Evolutionary conservation across 176 grass and related monocot species (phyloP), one percentile per base, ranked within the genome.

Genomic region (Oryza officinalis): DNA sequence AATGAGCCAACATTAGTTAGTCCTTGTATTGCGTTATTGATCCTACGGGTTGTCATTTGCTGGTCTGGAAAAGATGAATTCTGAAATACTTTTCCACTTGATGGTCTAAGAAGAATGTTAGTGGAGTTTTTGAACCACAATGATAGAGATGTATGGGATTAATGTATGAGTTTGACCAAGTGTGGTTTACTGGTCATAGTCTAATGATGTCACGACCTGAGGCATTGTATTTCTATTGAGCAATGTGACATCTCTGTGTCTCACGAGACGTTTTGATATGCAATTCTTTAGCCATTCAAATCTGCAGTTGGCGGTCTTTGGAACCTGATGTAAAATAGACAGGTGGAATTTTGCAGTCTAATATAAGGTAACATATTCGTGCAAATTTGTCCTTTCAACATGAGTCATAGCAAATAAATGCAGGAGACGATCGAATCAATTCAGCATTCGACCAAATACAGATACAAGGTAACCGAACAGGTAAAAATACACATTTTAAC

Each of bases 1-100:
- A 81, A 76, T 85, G 82, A 44, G 65, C 65, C 77, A 76, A 76
- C 65, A 32, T 4, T 85, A 71, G 72, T 43, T 85, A 76, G 65
- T 76, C 68, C 67, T 87, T 80, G 60, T 28, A 9, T 57, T 35
- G 33, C 33, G 5, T 5, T 35, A 35, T 35, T 35, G 33, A 35
- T 35, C 33, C 33, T 35, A 71, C 41, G 68, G 17, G 69, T 41
- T 69, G 75, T 27, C 47, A 63, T 67, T 27, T 32, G 50, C 38
- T 76, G 5, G 12, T 66, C 72, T 76, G 77, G 28, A 70, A 18
- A 76, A 33, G 30, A 49, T 17, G 10, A 30, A 6, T 68, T 26
- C 37, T 72, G 9, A 84, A 84, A 79, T 18, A 46, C 18, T n/a
- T 15, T 49, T 64, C n/a, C 27, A 72, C n/a, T 74, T 27, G 44